Conservation (phyloP, 2,329 filamentous ascomycete genomes). For the Podosphaera xanthii region DNA sequence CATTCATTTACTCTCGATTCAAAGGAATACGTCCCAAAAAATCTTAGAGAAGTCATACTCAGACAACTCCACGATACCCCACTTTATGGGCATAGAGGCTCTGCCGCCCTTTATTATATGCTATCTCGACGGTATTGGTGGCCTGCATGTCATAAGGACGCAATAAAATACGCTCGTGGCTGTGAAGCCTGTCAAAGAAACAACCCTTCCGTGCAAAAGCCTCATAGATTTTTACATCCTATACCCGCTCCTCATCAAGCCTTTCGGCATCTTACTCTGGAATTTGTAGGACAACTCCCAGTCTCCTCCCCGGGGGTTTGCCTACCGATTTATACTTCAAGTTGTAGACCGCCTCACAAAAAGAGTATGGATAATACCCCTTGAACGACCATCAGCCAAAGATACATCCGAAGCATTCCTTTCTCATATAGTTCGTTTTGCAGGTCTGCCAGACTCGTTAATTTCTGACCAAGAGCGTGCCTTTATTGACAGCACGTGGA, state of each 20-base stretch:
- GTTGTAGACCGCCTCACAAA: neutral
- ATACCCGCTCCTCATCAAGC: neutral
- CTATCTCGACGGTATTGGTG: neutral
- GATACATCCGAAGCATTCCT: constrained; percentile 4
- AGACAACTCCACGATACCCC: neutral
- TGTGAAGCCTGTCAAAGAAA: neutral
- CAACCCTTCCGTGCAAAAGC: neutral
- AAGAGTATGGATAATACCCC: neutral
- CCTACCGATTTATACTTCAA: neutral
- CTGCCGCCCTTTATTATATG: neutral
- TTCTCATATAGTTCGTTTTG: constrained; percentile 7
- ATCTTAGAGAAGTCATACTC: neutral
- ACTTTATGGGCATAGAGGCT: neutral
- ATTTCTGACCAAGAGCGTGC: neutral
- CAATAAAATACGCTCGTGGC: neutral
- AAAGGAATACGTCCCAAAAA: neutral
- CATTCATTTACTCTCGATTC: neutral
- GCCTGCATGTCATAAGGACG: neutral
- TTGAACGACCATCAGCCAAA: neutral
- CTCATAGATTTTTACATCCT: neutral
- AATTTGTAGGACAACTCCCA: neutral
- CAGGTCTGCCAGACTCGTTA: no score
- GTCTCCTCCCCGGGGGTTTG: neutral
- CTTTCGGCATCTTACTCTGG: neutral
- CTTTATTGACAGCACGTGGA: neutral